phyloP scores from a whole-genome alignment of 371 early-diverging fungal species.

The Lichtheimia corymbifera region DNA sequence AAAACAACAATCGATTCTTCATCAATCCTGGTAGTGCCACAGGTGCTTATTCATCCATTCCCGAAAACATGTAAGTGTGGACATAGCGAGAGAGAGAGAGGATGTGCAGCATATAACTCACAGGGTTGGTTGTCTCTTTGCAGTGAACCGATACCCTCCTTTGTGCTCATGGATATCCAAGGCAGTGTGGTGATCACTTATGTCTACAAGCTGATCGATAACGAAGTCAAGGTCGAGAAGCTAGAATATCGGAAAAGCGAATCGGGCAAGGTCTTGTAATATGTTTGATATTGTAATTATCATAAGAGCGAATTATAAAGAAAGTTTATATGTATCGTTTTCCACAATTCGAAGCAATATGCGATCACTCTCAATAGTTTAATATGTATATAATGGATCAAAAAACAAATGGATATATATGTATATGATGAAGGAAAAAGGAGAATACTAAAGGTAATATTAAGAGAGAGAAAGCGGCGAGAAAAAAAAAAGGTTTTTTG shows the following conservation, averaged over 20 bases:
- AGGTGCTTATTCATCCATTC: constrained; percentile 71
- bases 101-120: neutral
- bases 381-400: too few species aligned
- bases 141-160: constrained; percentile 78
- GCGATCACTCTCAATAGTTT: too few species aligned
- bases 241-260: constrained; percentile 79
- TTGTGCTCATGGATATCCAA: constrained; percentile 94
- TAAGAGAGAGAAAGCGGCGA: neutral
- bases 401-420: too few species aligned
- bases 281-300: neutral
- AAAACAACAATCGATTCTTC: constrained; percentile 86
- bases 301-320: too few species aligned
- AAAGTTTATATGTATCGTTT: too few species aligned
- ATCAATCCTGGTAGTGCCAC: constrained; percentile 95
- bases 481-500: neutral
- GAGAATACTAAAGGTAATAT: constrained; percentile 1
- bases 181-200: constrained; percentile 77
- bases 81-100: neutral
- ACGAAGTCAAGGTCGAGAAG: constrained; percentile 92
- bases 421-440: neutral
- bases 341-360: too few species aligned
- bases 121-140: neutral
- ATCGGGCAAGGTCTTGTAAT: constrained; percentile 33
- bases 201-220: constrained; percentile 88
- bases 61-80: constrained; percentile 41